Evolutionary conservation across 495 filamentous ascomycete genomes (phyloP).

Genomic region (Hypoxylon crocopeplum): DNA sequence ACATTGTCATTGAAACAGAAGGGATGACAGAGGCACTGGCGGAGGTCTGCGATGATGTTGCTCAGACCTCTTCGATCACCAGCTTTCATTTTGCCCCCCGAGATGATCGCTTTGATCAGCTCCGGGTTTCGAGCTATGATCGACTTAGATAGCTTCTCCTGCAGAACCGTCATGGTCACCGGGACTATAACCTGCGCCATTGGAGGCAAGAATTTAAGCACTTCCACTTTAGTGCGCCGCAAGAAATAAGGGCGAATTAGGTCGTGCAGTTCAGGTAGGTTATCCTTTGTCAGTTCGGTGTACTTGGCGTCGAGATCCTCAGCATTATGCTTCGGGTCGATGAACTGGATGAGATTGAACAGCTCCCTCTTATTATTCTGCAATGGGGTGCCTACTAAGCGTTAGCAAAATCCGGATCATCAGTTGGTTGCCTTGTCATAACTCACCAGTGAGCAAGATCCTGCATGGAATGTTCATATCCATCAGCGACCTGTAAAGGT

Average conservation of each 20-base stretch:
- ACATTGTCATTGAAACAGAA: conserved; percentile 91
- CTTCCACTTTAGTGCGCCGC: conserved; percentile 83
- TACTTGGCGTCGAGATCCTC: conserved; percentile 76
- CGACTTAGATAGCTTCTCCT: conserved; percentile 93
- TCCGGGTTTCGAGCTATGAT: conserved; percentile 89
- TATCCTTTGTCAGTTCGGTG: conserved; percentile 75
- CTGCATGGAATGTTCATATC: conserved; percentile 78
- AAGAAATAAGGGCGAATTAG: conserved; percentile 80
- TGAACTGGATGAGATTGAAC: conserved; percentile 94
- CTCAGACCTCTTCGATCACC: conserved; percentile 78
- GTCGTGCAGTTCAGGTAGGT: conserved; percentile 78
- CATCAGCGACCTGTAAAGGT: conserved; percentile 76
- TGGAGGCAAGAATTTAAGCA: conserved; percentile 86
- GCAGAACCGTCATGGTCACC: conserved; percentile 87
- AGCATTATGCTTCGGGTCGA: conserved; percentile 73
- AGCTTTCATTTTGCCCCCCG: conserved; percentile 65
- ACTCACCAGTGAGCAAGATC: conserved; percentile 74
- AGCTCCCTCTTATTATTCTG: conserved; percentile 95
- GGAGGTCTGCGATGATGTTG: conserved; percentile 94
- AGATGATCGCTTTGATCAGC: conserved; percentile 86
- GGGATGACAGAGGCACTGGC: conserved; percentile 94
- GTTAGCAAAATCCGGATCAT: conserved; percentile 27
- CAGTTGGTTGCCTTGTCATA: conserved; percentile 40
- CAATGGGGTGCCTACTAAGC: conserved; percentile 69
- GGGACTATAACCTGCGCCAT: conserved; percentile 96